Base-by-base conservation (phyloP, 2,329 filamentous ascomycete species). In the Verticillium nubilum region DNA sequence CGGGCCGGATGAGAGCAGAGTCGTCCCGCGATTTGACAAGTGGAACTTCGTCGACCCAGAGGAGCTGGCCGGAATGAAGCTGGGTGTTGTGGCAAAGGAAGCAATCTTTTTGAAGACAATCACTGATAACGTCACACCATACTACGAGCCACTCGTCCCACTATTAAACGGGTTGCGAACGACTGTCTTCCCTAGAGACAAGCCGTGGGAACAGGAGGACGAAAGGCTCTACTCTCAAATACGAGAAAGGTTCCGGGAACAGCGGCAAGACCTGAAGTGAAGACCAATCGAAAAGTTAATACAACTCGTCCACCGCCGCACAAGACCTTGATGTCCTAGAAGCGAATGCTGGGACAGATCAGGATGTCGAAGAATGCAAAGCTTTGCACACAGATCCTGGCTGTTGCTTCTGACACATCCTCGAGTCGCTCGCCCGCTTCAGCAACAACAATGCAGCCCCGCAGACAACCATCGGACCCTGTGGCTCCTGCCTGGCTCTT, bases 401-500 rank as follows among this genome's bases (percentile, higher is more conserved):
- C 26, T 10, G 52, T 28, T n/a, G 27, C n/a, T 28, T 54, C 52
- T 31, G 29, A 29, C 17, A 26, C 5, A 13, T 50, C 23, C 10
- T 57, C 23, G 23, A 57, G 37, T 26, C 29, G 25, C 25, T 27
- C 28, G 5, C 53, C 42, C 31, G 13, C 29, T 56, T 33, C 31
- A 9, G 25, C 52, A 12, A 37, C 6, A 15, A 37, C 25, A 12
- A 31, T 6, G 57, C 65, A 6, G 54, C 58, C 1, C 15, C 74
- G 5, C 17, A 54, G 28, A 59, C 73, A 6, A 64, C 78, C 13
- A 64, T 78, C 4, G 27, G 59, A 1, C 17, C 59, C 1, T 80
- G 74, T 59, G 73, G 74, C 12, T 80, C 75, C 6, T 76, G 79
- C 58, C 63, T 80, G 0, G 74, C 68, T 1, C 15, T 74, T 35